Base-by-base conservation (phyloP, 305 asterid genomes). In the Fraxinus baroniana region DNA sequence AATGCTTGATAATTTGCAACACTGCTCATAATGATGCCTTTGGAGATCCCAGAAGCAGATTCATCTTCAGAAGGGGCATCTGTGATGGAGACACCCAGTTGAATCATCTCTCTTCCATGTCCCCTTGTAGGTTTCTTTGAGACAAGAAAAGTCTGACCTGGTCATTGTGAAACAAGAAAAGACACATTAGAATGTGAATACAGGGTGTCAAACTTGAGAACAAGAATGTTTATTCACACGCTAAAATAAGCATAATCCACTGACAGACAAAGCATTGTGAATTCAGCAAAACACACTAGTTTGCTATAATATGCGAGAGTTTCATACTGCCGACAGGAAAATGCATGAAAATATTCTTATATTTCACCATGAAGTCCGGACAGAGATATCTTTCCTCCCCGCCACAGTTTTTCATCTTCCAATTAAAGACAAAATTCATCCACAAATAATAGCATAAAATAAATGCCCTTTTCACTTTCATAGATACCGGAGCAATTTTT, bases 101-200 rank as follows among this genome's bases (percentile, higher is more conserved):
- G 98, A 86, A 95, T 90, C 91, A 87, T 90, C 92, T 93, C 98
- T 87, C 98, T 92, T 83, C 98, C 98, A 84, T 92, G 98, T 80
- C 97, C 98, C 83, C 85, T 92, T 91, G 87, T 89, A 70, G 98
- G 98, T 83, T 94, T 90, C 93, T 86, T 93, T 49, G 92, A 87
- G 86, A 85, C 68, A 75, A 91, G 81, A 89, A 90, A 95, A 77
- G 94, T 87, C 85, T 90, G 96, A 30, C 95, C 98, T 95, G 93
- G 84, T 87, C 86, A 74, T 84, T 79, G 78, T 79, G 84, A 81
- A 82, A 82, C 85, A 68, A 83, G 60, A 82, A 79, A 84, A 76
- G 68, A 84, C 64, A 78, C 57, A 80, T 39, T 76, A 80, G 33
- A 37, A 85, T 73, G 60, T 81, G 80, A 46, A 77, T 55, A 49